These are phyloP conservation scores for Eucalyptus erythrocorys DNA, from an alignment of 345 rosid species.

Conservation along the genomic window DNA sequence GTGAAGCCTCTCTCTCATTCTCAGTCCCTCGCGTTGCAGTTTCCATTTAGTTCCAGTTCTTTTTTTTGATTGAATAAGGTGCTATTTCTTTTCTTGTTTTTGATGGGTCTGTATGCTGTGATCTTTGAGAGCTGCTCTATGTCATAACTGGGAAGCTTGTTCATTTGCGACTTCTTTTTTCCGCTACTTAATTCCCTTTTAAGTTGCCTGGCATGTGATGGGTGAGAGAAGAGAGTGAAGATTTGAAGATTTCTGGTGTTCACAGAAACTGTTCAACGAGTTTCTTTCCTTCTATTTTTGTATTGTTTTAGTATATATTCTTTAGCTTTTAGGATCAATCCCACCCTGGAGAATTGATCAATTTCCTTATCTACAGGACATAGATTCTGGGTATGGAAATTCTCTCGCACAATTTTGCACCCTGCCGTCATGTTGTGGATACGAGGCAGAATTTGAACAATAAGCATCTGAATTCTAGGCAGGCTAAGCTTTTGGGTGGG, in stretches of 20 bases:
- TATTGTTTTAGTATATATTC: background rate
- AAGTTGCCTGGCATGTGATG: background rate
- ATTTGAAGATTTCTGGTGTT: background rate
- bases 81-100: background rate
- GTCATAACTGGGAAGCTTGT: background rate
- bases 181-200: background rate
- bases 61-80: background rate
- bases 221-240: background rate
- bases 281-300: background rate
- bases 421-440: slow-evolving; percentile 13
- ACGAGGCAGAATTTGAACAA: slow-evolving; percentile 12
- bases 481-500: slow-evolving; percentile 2
- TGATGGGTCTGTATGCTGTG: background rate
- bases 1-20: background rate
- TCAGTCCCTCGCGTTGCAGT: background rate
- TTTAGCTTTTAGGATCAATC: background rate
- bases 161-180: background rate
- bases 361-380: slow-evolving; percentile 15
- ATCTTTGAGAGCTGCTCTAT: background rate
- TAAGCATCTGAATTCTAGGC: slow-evolving; percentile 6
- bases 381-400: slow-evolving; percentile 42
- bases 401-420: slow-evolving; percentile 27
- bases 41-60: background rate
- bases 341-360: background rate
- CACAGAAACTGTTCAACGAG: background rate